These are phyloP conservation scores for Starmerella khaoyaiensis DNA, from an alignment of 805 yeast species.

Conservation along the genomic window DNA sequence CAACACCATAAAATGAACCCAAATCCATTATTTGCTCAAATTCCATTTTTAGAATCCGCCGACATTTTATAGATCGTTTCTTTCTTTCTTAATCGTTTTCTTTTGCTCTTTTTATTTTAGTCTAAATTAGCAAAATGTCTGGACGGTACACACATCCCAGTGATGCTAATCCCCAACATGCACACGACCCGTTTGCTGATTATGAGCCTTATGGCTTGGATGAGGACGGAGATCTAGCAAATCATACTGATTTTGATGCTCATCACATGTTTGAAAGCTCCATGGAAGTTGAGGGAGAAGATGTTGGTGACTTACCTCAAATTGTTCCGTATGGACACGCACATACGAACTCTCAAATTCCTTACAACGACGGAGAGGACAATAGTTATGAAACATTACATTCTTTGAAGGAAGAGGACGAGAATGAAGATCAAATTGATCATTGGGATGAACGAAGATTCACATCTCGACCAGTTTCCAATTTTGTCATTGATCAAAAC, in stretches of 20 bases:
- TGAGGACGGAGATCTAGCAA: slow-evolving; percentile 18
- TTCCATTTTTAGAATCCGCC: no score
- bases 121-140: slow-evolving; percentile 6
- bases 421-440: slow-evolving; percentile 16
- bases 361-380: slow-evolving; percentile 15
- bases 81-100: no score
- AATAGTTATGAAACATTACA: slow-evolving; percentile 16
- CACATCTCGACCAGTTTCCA: slow-evolving; percentile 17
- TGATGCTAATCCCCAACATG: slow-evolving; percentile 7
- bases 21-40: no score
- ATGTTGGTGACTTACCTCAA: slow-evolving; percentile 11
- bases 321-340: slow-evolving; percentile 18
- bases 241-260: slow-evolving; percentile 9
- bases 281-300: slow-evolving; percentile 9
- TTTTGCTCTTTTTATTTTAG: no score
- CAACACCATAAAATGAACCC: no score
- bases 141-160: slow-evolving; percentile 10
- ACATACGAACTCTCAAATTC: slow-evolving; percentile 19
- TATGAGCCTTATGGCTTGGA: slow-evolving; percentile 12
- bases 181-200: slow-evolving; percentile 16
- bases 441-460: slow-evolving; percentile 21
- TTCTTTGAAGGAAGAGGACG: slow-evolving; percentile 15
- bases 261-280: slow-evolving; percentile 1
- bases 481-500: not conserved
- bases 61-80: no score